Base-by-base conservation (phyloP, 1,284 basidiomycete genomes). In the Moesziomyces sp. region DNA sequence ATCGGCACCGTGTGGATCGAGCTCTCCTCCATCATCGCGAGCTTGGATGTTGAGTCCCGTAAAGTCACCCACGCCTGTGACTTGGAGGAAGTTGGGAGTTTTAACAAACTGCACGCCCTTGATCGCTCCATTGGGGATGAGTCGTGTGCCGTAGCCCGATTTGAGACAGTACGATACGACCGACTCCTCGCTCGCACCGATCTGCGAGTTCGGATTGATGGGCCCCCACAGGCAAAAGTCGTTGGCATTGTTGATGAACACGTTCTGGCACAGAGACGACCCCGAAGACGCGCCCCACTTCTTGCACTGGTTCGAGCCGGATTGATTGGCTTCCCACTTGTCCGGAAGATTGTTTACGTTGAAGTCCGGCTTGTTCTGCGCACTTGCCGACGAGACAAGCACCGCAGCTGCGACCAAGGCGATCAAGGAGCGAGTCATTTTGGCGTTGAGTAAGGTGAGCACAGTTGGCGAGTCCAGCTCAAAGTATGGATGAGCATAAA, bases 111-210 rank as follows among this genome's bases (percentile, higher is more conserved):
- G 91, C n/a, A 89, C 92, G 55, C 89, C 89, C 19, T 85, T 86
- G 80, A 93, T 89, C 18, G 91, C 86, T 21, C 91, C 92, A 61
- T 89, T 87, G 21, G 92, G 92, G 72, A 94, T 92, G 65, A 92
- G 83, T 46, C 90, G 89, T 5, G 90, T 89, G 51, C 55, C 69
- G 46, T 71, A 67, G 40, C 76, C 76, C 6, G 66, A 86, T 86
- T 90, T 88, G 35, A 86, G 86, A 80, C 91, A 92, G 89, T 89
- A 92, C 38, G 91, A 85, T 49, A 91, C 89, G 76, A 89, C 88
- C 57, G 89, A 86, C 53, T 88, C 88, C 88, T 91, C 68, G 52
- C 73, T 59, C 46, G 61, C 64, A 11, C 77, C 77, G 58, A 82
- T 66, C 18, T 59, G 52, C 45, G 70, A 58, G 46, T 68, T 63